Percentiles rank a stretch among this genome's conserved stretches.
Evolutionary conservation across 257 asterid species (phyloP).

Genomic region (Solanum infundibuliforme): DNA sequence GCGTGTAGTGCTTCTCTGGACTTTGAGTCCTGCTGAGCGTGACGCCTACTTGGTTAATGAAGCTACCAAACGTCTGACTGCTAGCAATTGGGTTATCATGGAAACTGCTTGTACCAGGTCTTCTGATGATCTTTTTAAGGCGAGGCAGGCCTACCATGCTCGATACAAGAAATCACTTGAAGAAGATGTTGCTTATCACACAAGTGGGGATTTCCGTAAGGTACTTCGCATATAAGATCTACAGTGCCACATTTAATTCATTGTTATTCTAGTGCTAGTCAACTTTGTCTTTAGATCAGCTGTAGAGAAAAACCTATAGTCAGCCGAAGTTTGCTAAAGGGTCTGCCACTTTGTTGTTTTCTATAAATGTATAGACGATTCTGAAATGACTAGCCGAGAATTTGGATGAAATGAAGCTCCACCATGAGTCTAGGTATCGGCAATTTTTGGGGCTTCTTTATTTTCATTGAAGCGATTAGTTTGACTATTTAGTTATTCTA

Average conservation of each 20-base stretch:
- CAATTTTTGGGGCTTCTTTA: neutral
- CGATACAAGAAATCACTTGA: slow-evolving; percentile 74
- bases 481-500: neutral
- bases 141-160: slow-evolving; percentile 55
- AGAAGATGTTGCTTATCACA: slow-evolving; percentile 85
- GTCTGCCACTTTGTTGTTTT: neutral
- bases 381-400: neutral
- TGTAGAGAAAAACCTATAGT: neutral
- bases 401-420: neutral
- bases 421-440: neutral
- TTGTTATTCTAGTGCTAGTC: neutral
- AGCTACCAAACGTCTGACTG: slow-evolving; percentile 51
- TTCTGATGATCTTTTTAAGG: slow-evolving; percentile 50
- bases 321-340: neutral
- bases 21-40: slow-evolving; percentile 68
- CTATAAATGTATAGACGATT: neutral
- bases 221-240: slow-evolving; percentile 17
- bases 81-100: slow-evolving; percentile 55
- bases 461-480: neutral
- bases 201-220: slow-evolving; percentile 70
- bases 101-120: slow-evolving; percentile 80
- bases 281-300: neutral
- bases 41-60: slow-evolving; percentile 65
- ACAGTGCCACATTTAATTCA: neutral
- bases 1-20: slow-evolving; percentile 71